These are phyloP conservation scores for Coemansia sp. DNA, from an alignment of 192 early-diverging fungal genomes.

Conservation along the genomic window DNA sequence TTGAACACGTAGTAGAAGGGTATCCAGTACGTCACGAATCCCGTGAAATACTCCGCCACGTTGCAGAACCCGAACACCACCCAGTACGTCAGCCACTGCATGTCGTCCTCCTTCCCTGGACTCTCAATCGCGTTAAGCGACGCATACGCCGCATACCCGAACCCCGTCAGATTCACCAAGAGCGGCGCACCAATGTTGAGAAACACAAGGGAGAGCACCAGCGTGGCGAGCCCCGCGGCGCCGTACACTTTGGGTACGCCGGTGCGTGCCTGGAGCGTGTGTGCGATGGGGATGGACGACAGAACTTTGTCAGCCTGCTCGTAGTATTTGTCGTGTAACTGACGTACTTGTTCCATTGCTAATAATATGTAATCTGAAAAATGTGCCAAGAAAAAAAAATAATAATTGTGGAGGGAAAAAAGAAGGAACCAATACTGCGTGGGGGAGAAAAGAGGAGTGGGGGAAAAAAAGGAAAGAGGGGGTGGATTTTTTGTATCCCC, in stretches of 20 bases:
- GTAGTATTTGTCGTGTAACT: slow-evolving; percentile 48
- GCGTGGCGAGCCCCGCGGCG: slow-evolving; percentile 59
- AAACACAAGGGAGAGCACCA: slow-evolving; percentile 77
- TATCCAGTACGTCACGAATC: slow-evolving; percentile 87
- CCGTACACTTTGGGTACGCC: slow-evolving; percentile 92
- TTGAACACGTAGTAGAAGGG: slow-evolving; percentile 96
- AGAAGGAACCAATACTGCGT: background rate
- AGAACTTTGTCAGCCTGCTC: slow-evolving; percentile 68
- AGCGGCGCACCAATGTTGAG: slow-evolving; percentile 84
- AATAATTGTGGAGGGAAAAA: background rate
- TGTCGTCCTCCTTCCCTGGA: slow-evolving; percentile 73
- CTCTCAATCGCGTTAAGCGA: slow-evolving; percentile 93
- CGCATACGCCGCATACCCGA: slow-evolving; percentile 92
- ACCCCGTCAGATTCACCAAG: slow-evolving; percentile 83
- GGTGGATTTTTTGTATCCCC: background rate
- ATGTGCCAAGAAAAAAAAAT: background rate
- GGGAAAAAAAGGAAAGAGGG: background rate
- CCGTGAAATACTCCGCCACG: slow-evolving; percentile 88
- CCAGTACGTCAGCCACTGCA: slow-evolving; percentile 92
- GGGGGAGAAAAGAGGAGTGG: background rate
- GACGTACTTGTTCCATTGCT: slow-evolving; percentile 43
- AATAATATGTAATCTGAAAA: too few species aligned
- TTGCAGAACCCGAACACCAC: slow-evolving; percentile 88
- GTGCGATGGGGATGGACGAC: slow-evolving; percentile 62
- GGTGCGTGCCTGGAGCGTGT: slow-evolving; percentile 70